Conservation (phyloP, 2,329 filamentous ascomycete species). For the Alternaria sp. region DNA sequence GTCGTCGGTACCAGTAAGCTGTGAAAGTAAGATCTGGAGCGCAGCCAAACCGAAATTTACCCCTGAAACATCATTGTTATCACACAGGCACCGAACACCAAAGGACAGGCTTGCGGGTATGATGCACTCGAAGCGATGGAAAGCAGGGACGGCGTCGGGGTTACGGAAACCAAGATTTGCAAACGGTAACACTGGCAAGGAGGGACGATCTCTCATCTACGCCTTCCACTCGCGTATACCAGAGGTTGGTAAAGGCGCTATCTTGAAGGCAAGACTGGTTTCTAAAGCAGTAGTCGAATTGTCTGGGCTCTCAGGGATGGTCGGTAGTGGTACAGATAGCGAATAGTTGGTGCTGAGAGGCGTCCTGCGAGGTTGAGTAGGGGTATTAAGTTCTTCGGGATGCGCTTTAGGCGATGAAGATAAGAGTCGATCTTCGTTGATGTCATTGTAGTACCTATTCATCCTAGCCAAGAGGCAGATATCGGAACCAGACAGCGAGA, state of each 20-base stretch:
- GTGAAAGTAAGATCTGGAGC: conserved; percentile 5
- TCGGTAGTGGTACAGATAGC: background rate
- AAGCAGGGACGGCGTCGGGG: conserved; percentile 1
- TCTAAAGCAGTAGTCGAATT: background rate
- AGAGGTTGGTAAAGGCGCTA: background rate
- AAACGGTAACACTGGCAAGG: conserved; percentile 6
- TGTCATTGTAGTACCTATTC: background rate
- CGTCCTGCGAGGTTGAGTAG: background rate
- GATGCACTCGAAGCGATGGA: background rate
- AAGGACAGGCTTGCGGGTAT: background rate
- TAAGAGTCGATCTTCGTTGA: background rate
- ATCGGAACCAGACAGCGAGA: background rate
- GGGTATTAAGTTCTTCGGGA: background rate
- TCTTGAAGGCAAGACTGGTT: background rate
- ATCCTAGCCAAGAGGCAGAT: background rate
- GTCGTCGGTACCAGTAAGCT: conserved; percentile 6
- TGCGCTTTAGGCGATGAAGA: background rate
- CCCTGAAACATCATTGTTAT: background rate
- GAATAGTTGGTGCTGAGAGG: background rate
- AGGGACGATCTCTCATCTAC: background rate
- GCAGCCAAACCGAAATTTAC: conserved; percentile 4
- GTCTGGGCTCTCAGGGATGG: background rate
- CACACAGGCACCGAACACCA: background rate
- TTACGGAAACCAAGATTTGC: conserved; percentile 3
- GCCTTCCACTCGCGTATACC: background rate